Percentiles rank a stretch among this genome's conserved stretches.
These are phyloP conservation scores for Thymus mandschuricus DNA, from an alignment of 257 asterid species.

Conservation along the genomic window DNA sequence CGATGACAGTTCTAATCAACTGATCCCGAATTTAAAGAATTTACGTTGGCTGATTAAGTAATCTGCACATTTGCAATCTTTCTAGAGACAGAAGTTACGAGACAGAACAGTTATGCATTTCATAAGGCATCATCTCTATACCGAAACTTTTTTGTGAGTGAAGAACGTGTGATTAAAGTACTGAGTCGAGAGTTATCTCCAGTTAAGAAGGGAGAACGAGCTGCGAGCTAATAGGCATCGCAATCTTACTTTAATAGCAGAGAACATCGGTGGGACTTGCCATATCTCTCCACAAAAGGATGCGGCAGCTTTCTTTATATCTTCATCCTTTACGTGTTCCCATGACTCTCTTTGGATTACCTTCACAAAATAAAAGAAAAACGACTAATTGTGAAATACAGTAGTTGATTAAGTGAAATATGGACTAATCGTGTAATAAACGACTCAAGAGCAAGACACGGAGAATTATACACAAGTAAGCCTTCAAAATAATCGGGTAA, in stretches of 20 bases:
- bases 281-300: slow-evolving; percentile 89
- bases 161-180: neutral
- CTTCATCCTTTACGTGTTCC: slow-evolving; percentile 89
- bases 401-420: too few species aligned
- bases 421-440: neutral
- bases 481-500: too few species aligned
- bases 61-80: neutral
- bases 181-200: neutral
- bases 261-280: slow-evolving; percentile 99
- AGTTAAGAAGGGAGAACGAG: slow-evolving; percentile 23
- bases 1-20: too few species aligned
- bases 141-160: neutral
- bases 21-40: neutral
- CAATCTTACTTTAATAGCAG: slow-evolving; percentile 90
- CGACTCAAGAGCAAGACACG: too few species aligned
- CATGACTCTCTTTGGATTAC: slow-evolving; percentile 91
- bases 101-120: neutral
- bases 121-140: neutral
- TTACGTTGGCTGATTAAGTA: neutral
- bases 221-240: neutral
- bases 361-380: slow-evolving; percentile 34
- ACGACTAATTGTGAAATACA: too few species aligned
- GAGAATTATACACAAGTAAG: too few species aligned
- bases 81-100: neutral
- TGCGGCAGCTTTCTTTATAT: slow-evolving; percentile 79